Evolutionary conservation across 495 filamentous ascomycete genomes (phyloP).

Genomic region (Pseudomonodictys pantanalensis): DNA sequence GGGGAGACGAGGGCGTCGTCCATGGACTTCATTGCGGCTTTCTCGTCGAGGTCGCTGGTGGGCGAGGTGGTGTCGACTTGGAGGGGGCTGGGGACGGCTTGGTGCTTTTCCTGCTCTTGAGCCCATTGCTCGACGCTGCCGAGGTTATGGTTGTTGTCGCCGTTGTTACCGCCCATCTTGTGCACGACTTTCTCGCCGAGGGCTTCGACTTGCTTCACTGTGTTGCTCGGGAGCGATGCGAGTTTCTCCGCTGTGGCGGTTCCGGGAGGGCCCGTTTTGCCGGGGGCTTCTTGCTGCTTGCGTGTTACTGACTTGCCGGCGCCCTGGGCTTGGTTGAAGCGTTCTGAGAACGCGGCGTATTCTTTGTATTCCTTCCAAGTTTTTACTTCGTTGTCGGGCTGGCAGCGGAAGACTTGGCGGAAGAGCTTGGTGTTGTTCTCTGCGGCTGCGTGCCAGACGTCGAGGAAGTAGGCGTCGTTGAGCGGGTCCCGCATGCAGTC

Average conservation of each 20-base stretch:
- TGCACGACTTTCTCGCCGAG: conserved; percentile 31
- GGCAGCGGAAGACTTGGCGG: conserved; percentile 90
- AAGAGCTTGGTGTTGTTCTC: conserved; percentile 93
- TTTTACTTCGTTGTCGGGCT: conserved; percentile 91
- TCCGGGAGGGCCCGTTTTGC: conserved; percentile 37
- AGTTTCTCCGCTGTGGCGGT: conserved; percentile 23
- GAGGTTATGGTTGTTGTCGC: conserved; percentile 46
- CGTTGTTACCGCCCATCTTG: conserved; percentile 37
- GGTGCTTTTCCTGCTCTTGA: conserved; percentile 26
- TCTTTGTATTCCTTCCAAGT: conserved; percentile 95
- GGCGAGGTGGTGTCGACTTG: conserved; percentile 13
- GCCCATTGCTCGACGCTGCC: conserved; percentile 47
- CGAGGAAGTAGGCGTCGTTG: conserved; percentile 75
- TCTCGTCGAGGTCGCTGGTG: conserved; percentile 42
- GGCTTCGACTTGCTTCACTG: conserved; percentile 14
- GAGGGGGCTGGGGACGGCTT: neutral
- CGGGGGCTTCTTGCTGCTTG: conserved; percentile 26
- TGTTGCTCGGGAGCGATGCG: conserved; percentile 3
- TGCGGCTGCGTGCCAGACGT: conserved; percentile 83
- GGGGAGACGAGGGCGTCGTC: conserved; percentile 21
- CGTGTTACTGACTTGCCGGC: conserved; percentile 38
- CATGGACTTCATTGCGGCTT: conserved; percentile 30
- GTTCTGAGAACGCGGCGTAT: conserved; percentile 71
- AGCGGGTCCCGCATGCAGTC: conserved; percentile 83
- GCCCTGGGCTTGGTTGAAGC: conserved; percentile 65